phyloP scores from a whole-genome alignment of 371 early-diverging fungal species.

The Mortierella sp. region DNA sequence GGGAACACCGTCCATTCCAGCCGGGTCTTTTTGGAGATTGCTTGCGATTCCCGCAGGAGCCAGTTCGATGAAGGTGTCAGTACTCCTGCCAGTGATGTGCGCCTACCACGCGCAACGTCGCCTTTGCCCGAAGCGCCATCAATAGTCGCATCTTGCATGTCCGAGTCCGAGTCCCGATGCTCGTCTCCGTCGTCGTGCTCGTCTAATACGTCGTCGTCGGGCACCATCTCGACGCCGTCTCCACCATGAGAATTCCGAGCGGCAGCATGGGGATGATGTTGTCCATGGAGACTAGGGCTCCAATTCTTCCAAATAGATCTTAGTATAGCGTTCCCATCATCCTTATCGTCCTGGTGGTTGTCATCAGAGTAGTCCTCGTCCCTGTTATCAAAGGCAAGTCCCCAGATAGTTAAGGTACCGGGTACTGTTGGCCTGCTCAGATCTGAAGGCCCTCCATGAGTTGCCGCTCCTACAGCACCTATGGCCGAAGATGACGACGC shows the following conservation, averaged over 20 bases:
- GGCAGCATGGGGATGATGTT: neutral
- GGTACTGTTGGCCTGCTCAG: neutral
- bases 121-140: slow-evolving; percentile 8
- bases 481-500: slow-evolving; percentile 25
- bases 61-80: slow-evolving; percentile 21
- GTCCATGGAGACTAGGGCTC: slow-evolving; percentile 14
- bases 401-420: slow-evolving; percentile 23
- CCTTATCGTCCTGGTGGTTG: neutral
- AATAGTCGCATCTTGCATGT: slow-evolving; percentile 13
- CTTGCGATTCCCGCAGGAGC: slow-evolving; percentile 32
- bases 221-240: slow-evolving; percentile 10
- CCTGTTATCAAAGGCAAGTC: slow-evolving; percentile 17
- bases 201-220: slow-evolving; percentile 31
- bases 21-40: slow-evolving; percentile 22
- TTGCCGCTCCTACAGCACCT: slow-evolving; percentile 16
- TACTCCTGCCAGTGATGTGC: slow-evolving; percentile 8
- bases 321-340: neutral
- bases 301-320: slow-evolving; percentile 32
- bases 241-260: neutral
- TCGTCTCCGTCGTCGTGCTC: slow-evolving; percentile 32
- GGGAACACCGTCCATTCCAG: slow-evolving; percentile 46
- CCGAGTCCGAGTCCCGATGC: slow-evolving; percentile 25
- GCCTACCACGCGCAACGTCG: slow-evolving; percentile 4
- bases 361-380: slow-evolving; percentile 1
- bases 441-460: slow-evolving; percentile 8